Evolutionary conservation across 169 alveolate genomes (phyloP), one percentile per base, ranked within the genome.

Genomic region (Babesia gibsoni): DNA sequence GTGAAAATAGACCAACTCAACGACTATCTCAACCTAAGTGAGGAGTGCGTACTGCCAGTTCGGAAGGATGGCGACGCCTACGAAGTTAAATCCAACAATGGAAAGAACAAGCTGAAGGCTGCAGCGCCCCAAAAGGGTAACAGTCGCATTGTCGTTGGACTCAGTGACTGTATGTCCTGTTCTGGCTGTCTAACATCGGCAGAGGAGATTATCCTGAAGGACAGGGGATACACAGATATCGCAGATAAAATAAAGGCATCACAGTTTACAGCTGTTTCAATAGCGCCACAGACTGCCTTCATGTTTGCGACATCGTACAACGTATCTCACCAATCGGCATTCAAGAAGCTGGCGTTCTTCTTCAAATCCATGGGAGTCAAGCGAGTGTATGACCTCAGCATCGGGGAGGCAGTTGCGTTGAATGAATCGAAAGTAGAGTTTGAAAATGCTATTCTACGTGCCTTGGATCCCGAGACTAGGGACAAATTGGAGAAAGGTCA

Each of bases 181-280:
- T 92, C 95, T 45, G 98, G 98, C 9, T 95, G 98, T 73, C 95
- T 95, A 10, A 95, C 98, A 6, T 86, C 97, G 27, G 92, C 97
- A 14, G 98, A 93, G 27, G 86, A 77, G 78, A 72, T 95, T 37
- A 69, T 95, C 33, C 80, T 92, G 42, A 82, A 90, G 67, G 80
- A 92, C 67, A 90, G 91, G 30, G 86, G 94, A 27, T 68, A 88
- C 32, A 85, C 84, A 14, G 91, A 91, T 52, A 90, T 92, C 65
- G 58, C 84, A 68, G 67, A 67, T 18, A 43, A 79, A 57, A 58
- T 89, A 35, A 59, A 58, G 35, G 52, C 59, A 43, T 67, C 58
- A 48, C 68, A 88, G 29, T 39, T 41, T 64, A 89, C 84, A 39
- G 92, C 89, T 9, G 90, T 91, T 7, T 87, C 94, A 16, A 87